Evolutionary conservation across 495 filamentous ascomycete genomes (phyloP).

Genomic region (Neurospora hispaniola): DNA sequence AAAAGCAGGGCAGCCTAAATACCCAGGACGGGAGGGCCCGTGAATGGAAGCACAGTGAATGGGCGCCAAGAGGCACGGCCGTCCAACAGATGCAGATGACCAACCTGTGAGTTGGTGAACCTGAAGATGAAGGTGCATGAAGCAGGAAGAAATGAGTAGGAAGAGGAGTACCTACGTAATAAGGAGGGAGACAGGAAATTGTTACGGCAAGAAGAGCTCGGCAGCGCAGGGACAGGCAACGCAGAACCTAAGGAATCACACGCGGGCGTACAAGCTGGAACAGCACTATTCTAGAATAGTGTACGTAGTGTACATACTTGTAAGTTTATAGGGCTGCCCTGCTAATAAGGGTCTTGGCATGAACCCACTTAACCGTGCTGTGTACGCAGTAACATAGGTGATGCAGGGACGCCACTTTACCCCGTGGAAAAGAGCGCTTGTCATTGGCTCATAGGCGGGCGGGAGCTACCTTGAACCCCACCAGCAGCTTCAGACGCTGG

Average conservation of each 20-base stretch:
- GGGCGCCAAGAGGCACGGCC: too few species aligned
- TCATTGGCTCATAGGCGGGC: background rate
- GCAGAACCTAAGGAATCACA: background rate
- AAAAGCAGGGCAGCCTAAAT: too few species aligned
- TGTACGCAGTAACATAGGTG: background rate
- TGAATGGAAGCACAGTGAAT: too few species aligned
- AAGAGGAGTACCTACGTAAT: background rate
- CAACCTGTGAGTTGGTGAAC: background rate
- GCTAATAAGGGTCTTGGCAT: background rate
- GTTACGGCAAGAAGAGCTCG: background rate
- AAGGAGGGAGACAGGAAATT: background rate
- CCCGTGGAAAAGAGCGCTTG: background rate
- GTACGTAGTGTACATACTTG: background rate
- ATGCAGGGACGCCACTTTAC: background rate
- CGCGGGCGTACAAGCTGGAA: background rate
- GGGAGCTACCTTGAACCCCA: background rate
- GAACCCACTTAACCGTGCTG: background rate
- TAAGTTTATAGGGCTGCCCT: background rate
- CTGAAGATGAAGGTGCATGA: background rate
- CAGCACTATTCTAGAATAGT: background rate
- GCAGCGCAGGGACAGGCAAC: background rate
- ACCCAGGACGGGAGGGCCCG: too few species aligned
- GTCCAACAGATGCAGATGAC: background rate
- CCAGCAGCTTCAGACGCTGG: background rate
- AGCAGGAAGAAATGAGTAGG: background rate